Base-by-base conservation (phyloP, 1,284 basidiomycete genomes). In the Rhodotorula sp. region DNA sequence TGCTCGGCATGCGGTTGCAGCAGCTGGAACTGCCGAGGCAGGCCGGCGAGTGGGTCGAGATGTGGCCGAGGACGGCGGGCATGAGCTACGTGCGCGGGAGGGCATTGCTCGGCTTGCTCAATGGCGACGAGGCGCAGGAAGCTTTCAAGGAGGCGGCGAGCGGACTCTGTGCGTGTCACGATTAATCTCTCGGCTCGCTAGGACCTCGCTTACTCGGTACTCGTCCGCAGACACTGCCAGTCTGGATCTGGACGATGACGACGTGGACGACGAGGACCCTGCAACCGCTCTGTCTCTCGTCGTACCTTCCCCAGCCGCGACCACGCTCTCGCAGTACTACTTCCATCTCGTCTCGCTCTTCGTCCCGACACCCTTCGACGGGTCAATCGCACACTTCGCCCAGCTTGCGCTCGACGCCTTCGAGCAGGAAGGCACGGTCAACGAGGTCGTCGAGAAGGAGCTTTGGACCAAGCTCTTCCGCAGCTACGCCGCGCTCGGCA, bases 401-500 rank as follows among this genome's bases (percentile, higher is more conserved):
- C 87, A 89, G 14, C 63, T 73, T 34, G 71, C 68, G 10, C 64
- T 77, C 56, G 75, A 74, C 14, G 66, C 73, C 23, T 44, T 68
- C 54, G 71, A 66, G 17, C 48, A 58, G 10, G 71, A 73, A 41
- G 62, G 52, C 19, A 7, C 7, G 21, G 46, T 54, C 53, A 72
- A 76, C 13, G 69, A 66, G 27, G 52, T 42, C 9, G 58, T 57
- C 14, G 70, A 66, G 49, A 73, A 74, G 62, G 85, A 87, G 34
- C 81, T 96, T 57, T 95, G 92, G 92, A 85, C 85, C 68, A 88
- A 84, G 70, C 84, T 94, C n/a, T 91, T 91, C 81, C 87, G 88
- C 79, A 90, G 90, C 44, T 87, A 89, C 71, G 87, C 87, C 25
- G 88, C 90, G 64, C 82, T 92, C 53, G 87, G 86, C 8, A 83